Evolutionary conservation across 805 yeast genomes (phyloP), one percentile per base, ranked within the genome.

Genomic region (Starmerella sp.): DNA sequence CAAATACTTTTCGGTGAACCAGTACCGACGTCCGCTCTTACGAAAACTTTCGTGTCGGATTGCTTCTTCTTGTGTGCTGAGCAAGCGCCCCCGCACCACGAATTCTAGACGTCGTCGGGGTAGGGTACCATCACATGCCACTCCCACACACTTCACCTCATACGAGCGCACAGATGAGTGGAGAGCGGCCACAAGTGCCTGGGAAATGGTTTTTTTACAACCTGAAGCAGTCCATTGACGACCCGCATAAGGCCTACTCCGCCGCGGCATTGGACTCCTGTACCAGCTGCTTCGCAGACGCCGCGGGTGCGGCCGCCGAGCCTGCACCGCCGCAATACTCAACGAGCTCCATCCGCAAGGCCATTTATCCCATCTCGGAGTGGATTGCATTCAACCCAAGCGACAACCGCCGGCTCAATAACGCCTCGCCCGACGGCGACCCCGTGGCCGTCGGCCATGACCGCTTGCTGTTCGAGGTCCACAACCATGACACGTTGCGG

Each of bases 361-460:
- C 64, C 5, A 56, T 67, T 3, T 47, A 60, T 3, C 71, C 71
- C 4, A 58, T 57, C 34, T 36, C 64, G 6, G 60, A 62, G 13
- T 72, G 75, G 75, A 59, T 60, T 28, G 71, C 75, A 7, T 71
- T 72, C 62, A 63, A 61, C 28, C 73, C 74, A 3, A 60, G 62
- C 29, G 75, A 71, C 56, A 67, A 64, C 51, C 51, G 41, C 10
- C 57, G 66, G 30, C 57, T 70, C 37, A 62, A 57, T 32, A 50
- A 34, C 15, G 63, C 65, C 47, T 37, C 15, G 28, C 32, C 30
- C 14, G 17, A 17, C 29, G 54, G 28, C 46, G 55, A 48, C 50
- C 60, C 60, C n/a, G 59, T 67, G 1, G 53, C 66, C 6, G 72
- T 68, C 4, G 71, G 72, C 9, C 58, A 63, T 52, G 64, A 64